phyloP scores from a whole-genome alignment of 1,139 yeast species.

The Kodamaea sp. region DNA sequence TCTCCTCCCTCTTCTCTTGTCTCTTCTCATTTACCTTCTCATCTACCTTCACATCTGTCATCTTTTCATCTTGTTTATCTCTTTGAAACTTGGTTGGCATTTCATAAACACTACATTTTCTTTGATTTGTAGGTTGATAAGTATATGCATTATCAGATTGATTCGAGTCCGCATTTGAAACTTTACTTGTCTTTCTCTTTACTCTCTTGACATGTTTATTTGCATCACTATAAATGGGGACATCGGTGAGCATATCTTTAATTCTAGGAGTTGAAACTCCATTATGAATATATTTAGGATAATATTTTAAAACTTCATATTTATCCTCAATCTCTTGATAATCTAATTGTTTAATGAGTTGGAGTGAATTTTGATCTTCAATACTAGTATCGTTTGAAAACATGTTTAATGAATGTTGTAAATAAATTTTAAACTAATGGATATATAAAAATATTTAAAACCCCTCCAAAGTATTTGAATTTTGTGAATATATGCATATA shows the following conservation, averaged over 20 bases:
- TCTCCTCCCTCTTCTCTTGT: background rate
- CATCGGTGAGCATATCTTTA: conserved; percentile 31
- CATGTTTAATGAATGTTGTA: conserved; percentile 2
- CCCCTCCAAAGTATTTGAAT: too few species aligned
- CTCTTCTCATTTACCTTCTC: conserved; percentile 6
- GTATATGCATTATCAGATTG: background rate
- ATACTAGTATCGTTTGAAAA: background rate
- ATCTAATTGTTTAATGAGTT: conserved; percentile 23
- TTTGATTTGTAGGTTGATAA: conserved; percentile 1
- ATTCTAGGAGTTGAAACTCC: conserved; percentile 37
- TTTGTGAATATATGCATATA: too few species aligned
- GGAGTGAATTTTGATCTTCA: conserved; percentile 2
- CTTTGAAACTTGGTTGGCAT: background rate
- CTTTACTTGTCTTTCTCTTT: conserved; percentile 10
- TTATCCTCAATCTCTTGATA: conserved; percentile 37
- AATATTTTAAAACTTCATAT: conserved; percentile 37
- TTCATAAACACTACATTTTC: background rate
- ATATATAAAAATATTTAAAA: too few species aligned
- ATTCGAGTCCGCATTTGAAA: conserved; percentile 6
- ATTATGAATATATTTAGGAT: conserved; percentile 41
- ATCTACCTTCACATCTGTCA: conserved; percentile 8
- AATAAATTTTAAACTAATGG: too few species aligned
- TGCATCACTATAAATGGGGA: conserved; percentile 42
- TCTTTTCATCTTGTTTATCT: conserved; percentile 4
- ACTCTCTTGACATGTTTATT: conserved; percentile 31